Evolutionary conservation across 352 stramenopile species (phyloP), one percentile per base, ranked within the genome.

Genomic region (Phytophthora capsici): DNA sequence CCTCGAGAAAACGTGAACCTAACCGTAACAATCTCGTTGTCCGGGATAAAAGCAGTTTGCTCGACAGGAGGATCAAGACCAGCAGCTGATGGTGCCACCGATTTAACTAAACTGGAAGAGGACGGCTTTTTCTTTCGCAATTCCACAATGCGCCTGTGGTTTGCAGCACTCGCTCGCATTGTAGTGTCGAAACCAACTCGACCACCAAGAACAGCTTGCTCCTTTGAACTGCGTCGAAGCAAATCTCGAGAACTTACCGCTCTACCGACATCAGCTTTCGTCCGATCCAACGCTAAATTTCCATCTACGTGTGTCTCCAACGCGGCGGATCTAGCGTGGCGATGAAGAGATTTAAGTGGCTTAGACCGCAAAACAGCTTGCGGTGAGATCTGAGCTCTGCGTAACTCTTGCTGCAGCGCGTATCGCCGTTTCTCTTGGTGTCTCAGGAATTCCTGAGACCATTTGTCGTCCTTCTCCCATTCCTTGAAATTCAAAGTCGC

Each of bases 391-490:
- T 89, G 74, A 26, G 77, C 74, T 50, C 75, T 77, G 4, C 57
- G 32, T 20, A 93, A 51, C 23, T 91, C 82, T 9, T 90, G 59
- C 46, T 91, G 82, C 1, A 93, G 52, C 6, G 73, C 68, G 1
- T 73, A 64, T 6, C 84, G 71, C 4, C 79, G 57, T 36, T 62
- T 81, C 48, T 93, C 80, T 20, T 91, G 78, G 1, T 66, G 79
- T 61, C 76, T 85, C 4, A 91, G 60, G 20, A 84, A 91, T 6
- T 90, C 71, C 56, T 90, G 80, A 19, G 86, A 87, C 76, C 81
- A 83, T 57, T 92, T 89, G 34, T 79, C 78, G 34, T 91, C 83
- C 52, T 86, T 86, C 55, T 90, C 71, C 83, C 81, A 91, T 51
- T 89, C 73, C 32, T 91, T 89, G 38, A 66, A 81, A 10, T 79